These are phyloP conservation scores for Didymella glomerata DNA, from an alignment of 2,329 filamentous ascomycete species.

Conservation along the genomic window DNA sequence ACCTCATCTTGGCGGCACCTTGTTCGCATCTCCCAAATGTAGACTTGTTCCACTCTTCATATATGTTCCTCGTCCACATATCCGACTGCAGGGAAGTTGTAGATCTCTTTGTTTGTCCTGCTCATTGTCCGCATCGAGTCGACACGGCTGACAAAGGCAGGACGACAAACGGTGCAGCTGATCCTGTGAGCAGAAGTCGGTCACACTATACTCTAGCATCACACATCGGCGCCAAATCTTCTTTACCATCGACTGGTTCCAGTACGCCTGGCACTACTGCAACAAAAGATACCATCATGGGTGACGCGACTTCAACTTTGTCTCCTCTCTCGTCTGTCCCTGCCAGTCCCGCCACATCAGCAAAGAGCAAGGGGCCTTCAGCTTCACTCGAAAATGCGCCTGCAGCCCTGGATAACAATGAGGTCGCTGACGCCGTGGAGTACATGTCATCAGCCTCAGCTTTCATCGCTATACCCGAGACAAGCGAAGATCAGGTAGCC, in stretches of 20 bases:
- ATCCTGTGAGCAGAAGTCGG: neutral
- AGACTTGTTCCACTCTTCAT: neutral
- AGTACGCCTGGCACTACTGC: neutral
- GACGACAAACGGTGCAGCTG: neutral
- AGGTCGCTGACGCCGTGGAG: neutral
- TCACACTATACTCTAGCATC: neutral
- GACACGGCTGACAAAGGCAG: slow-evolving; percentile 10
- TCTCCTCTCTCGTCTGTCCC: neutral
- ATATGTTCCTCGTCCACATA: neutral
- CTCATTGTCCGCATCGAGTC: neutral
- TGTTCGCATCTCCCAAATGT: neutral
- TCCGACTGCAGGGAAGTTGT: neutral
- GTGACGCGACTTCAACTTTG: neutral
- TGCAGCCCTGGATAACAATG: neutral
- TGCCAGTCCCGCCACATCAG: neutral
- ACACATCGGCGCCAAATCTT: neutral
- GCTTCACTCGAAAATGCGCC: neutral
- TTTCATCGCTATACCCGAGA: neutral
- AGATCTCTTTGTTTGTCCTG: neutral
- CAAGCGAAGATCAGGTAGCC: neutral
- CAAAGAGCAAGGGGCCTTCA: neutral
- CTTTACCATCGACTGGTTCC: neutral
- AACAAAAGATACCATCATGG: neutral
- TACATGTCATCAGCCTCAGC: neutral
- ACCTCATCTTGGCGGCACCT: neutral